Evolutionary conservation across 208 protist genomes (phyloP), one percentile per base, ranked within the genome.

Genomic region (Crithidia bombi): DNA sequence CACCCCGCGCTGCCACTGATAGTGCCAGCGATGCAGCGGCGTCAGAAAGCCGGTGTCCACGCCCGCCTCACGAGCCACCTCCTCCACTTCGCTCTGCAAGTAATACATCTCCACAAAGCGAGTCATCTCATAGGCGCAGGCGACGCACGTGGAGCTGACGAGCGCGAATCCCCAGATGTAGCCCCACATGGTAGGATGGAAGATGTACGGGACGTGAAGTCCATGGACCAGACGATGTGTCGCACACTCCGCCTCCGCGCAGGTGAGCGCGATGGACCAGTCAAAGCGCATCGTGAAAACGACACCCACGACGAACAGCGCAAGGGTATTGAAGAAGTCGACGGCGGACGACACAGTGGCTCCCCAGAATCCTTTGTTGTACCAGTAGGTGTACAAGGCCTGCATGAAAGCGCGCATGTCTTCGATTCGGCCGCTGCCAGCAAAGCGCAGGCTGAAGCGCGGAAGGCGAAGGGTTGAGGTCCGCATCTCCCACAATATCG

Each of bases 371-470:
- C 90, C 90, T 49, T 90, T 91, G 69, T 85, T 72, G 44, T 85
- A 83, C 87, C 90, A 95, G 54, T 89, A 90, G 25, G 62, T 55
- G 65, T 95, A 95, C 5, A 88, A 54, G 43, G 71, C 77, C 50
- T 73, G 81, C 82, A 90, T 90, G 54, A 92, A 87, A n/a, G 83
- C 62, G 32, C 80, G 79, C n/a, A 83, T 73, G 65, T 92, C 82
- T 32, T 83, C 81, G 25, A 93, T 84, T 33, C 73, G 73, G 12
- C 85, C 79, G 47, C 69, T 86, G 10, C 77, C 81, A 19, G 81
- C 64, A 52, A 87, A 79, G 56, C 79, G 74, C 28, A 89, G 66
- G 25, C 79, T 90, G 36, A 73, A 73, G 26, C 69, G 66, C 43
- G 66, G 73, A 14, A 65, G 19, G 35, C 59, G 61, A 46, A 80